Evolutionary conservation across 345 rosid species (phyloP), one percentile per base, ranked within the genome.

Genomic region (Aquilaria yunnanensis): DNA sequence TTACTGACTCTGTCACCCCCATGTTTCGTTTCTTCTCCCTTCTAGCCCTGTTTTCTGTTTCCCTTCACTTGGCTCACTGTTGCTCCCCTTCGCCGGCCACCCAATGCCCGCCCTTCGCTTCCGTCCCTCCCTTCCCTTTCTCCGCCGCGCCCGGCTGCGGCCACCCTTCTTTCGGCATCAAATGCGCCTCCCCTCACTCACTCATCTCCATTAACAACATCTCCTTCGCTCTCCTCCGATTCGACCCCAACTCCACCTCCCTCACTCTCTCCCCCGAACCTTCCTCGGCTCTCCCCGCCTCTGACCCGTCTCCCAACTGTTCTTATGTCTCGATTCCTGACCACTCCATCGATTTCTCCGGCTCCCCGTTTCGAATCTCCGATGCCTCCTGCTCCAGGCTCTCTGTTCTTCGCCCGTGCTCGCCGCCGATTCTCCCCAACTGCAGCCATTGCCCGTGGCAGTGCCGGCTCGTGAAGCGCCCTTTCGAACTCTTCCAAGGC

Each of bases 311-410:
- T n/a, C 57, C 58, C 41, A 77, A 75, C 37, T 78, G 43, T 37
- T 37, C 43, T 37, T 37, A 67, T 53, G 64, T 65, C 51, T 63
- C 80, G 47, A 45, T 84, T 1, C 80, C 81, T 7, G 48, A 51
- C 67, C 87, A 60, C 61, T 64, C 82, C 48, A 77, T 88, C 66
- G 68, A 82, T 67, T 67, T 92, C 64, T 72, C 93, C 50, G 89
- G 83, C 46, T 77, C 96, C 0, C 96, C 96, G 0, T 89, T 89
- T 70, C 79, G 86, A 37, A 61, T 84, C 72, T 83, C 96, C 0
- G 90, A 87, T 67, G 75, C 83, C n/a, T 80, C 81, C 50, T 93
- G 97, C 70, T 85, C 96, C 34, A 86, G 96, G 51, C 86, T 89
- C 58, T 78, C 86, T 0, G 62, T 68, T 45, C 86, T 93, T 41